phyloP scores from a whole-genome alignment of 2,329 filamentous ascomycete genomes.

The Orbilia ellipsospora region DNA sequence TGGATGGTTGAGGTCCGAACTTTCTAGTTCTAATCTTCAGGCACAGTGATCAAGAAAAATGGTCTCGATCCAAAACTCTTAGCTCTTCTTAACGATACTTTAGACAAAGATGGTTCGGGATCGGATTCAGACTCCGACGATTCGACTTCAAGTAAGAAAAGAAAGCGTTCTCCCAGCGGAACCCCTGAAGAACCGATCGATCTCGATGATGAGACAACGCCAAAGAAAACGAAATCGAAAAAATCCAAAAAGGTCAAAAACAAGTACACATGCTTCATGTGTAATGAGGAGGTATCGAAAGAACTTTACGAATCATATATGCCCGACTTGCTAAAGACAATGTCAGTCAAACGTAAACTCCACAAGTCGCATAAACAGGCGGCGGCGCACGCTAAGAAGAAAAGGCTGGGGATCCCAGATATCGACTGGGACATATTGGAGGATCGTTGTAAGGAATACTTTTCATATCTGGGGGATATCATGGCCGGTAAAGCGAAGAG shows the following conservation, averaged over 20 bases:
- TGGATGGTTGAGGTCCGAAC: neutral
- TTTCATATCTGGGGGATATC: conserved; percentile 43
- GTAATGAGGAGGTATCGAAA: conserved; percentile 39
- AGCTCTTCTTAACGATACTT: conserved; percentile 11
- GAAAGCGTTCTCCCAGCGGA: conserved; percentile 28
- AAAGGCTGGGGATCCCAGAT: conserved; percentile 41
- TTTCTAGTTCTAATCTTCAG: neutral
- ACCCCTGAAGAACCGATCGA: conserved; percentile 22
- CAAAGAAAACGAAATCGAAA: conserved; percentile 37
- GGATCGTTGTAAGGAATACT: conserved; percentile 25
- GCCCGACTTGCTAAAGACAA: conserved; percentile 40
- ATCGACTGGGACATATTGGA: conserved; percentile 51
- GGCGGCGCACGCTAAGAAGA: conserved; percentile 33
- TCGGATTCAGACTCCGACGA: conserved; percentile 31
- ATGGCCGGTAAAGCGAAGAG: conserved; percentile 36
- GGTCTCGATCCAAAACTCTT: conserved; percentile 29
- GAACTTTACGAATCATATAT: conserved; percentile 51
- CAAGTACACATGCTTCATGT: conserved; percentile 39
- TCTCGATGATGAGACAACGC: conserved; percentile 5
- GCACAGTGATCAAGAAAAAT: conserved; percentile 43
- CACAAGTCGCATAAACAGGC: conserved; percentile 49
- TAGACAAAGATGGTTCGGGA: conserved; percentile 10
- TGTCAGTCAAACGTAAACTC: conserved; percentile 36
- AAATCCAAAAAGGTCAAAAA: conserved; percentile 13
- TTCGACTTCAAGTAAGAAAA: conserved; percentile 43